These are phyloP conservation scores for Pezicula carpinea DNA, from an alignment of 2,329 filamentous ascomycete genomes.

Conservation along the genomic window DNA sequence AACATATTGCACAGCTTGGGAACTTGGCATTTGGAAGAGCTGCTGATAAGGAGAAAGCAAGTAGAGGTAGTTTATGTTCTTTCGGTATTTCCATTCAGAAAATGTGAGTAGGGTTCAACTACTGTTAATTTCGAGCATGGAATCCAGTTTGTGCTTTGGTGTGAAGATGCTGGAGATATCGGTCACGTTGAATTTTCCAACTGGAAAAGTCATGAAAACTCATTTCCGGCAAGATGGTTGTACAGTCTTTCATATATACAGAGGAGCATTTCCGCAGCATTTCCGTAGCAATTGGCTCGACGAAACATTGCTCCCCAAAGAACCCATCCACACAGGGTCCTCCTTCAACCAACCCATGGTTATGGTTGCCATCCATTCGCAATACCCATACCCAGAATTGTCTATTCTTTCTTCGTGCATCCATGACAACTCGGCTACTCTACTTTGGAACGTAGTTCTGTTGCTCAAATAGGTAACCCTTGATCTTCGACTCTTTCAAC, in stretches of 20 bases:
- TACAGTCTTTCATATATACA: conserved; percentile 1
- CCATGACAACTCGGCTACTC: conserved; percentile 6
- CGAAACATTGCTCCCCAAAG: background rate
- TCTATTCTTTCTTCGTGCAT: conserved; percentile 1
- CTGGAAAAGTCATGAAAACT: background rate
- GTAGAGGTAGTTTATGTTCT: too few relatives aligned
- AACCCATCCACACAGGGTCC: background rate
- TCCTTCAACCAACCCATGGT: background rate
- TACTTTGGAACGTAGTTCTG: conserved; percentile 64
- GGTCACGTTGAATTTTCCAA: background rate
- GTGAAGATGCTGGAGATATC: background rate
- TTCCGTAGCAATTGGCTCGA: background rate
- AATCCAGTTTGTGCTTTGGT: too few relatives aligned
- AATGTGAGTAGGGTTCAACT: too few relatives aligned
- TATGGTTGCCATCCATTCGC: too few relatives aligned
- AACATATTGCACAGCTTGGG: background rate
- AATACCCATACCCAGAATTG: background rate
- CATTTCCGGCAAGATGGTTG: background rate
- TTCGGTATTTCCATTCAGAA: too few relatives aligned
- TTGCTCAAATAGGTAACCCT: conserved; percentile 75
- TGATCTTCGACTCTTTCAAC: conserved; percentile 70
- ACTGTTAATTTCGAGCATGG: too few relatives aligned
- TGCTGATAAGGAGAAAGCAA: too few relatives aligned
- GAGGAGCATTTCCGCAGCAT: background rate
- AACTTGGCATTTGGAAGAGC: background rate